phyloP scores from a whole-genome alignment of 345 rosid species.

The Bretschneidera sinensis region DNA sequence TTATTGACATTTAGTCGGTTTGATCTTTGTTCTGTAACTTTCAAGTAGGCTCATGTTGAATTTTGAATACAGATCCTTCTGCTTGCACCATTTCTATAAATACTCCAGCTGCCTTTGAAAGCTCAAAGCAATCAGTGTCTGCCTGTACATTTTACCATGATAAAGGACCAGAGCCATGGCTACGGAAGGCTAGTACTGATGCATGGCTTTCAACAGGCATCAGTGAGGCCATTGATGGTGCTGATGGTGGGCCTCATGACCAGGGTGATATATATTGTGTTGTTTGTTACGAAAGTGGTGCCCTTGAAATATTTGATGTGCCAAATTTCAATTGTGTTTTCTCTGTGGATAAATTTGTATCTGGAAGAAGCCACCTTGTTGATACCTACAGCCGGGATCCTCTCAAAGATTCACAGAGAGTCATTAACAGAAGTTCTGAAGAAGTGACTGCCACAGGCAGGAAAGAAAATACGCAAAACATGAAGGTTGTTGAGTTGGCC shows the following conservation, averaged over 20 bases:
- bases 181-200: conserved; percentile 89
- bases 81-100: conserved; percentile 71
- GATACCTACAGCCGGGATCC: conserved; percentile 51
- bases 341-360: conserved; percentile 74
- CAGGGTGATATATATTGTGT: conserved; percentile 94
- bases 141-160: conserved; percentile 95
- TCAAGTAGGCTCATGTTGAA: conserved; percentile 21
- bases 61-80: conserved; percentile 66
- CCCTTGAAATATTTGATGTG: conserved; percentile 90
- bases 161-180: conserved; percentile 94
- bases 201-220: conserved; percentile 96
- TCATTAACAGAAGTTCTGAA: conserved; percentile 36
- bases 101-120: conserved; percentile 61
- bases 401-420: conserved; percentile 37
- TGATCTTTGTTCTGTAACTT: conserved; percentile 5
- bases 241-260: conserved; percentile 76
- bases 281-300: conserved; percentile 79
- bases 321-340: conserved; percentile 81
- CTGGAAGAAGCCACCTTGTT: conserved; percentile 73
- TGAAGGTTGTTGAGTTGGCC: conserved; percentile 79
- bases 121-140: conserved; percentile 55
- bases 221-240: conserved; percentile 78
- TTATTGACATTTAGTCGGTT: neutral
- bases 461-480: conserved; percentile 54
- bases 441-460: conserved; percentile 48